Evolutionary conservation across 2,329 filamentous ascomycete species (phyloP).

Genomic region (Paraphoma chrysanthemicola): DNA sequence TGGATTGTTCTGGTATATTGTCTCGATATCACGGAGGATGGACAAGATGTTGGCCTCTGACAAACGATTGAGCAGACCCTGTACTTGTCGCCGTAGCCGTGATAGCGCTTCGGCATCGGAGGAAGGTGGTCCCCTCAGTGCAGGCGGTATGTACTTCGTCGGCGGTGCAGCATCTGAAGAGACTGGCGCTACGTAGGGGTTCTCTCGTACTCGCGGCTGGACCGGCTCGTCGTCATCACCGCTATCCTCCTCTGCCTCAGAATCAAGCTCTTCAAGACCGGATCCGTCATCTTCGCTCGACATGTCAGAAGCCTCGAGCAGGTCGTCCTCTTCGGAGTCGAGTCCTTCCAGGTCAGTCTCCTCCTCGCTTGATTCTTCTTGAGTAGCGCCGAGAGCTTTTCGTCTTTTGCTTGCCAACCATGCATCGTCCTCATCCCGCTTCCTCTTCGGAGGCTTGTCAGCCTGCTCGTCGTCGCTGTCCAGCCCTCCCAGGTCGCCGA

Average conservation of each 20-base stretch:
- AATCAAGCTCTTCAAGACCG: constrained; percentile 37
- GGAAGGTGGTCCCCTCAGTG: constrained; percentile 69
- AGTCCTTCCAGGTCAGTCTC: constrained; percentile 31
- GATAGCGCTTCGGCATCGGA: constrained; percentile 71
- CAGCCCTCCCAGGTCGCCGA: constrained; percentile 67
- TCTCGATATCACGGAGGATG: constrained; percentile 82
- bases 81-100: constrained; percentile 78
- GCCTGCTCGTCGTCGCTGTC: constrained; percentile 56
- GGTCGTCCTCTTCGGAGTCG: constrained; percentile 17
- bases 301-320: constrained; percentile 19
- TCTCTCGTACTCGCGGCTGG: constrained; percentile 67
- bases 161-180: constrained; percentile 49
- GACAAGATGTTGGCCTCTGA: constrained; percentile 89
- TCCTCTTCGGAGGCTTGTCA: constrained; percentile 60
- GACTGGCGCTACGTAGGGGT: constrained; percentile 84
- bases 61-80: constrained; percentile 89
- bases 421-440: constrained; percentile 64
- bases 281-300: constrained; percentile 47
- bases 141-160: constrained; percentile 89
- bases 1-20: constrained; percentile 81
- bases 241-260: constrained; percentile 34
- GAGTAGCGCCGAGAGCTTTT: constrained; percentile 52
- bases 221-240: constrained; percentile 39
- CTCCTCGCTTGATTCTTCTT: constrained; percentile 24
- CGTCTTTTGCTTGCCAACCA: constrained; percentile 66